Base-by-base conservation (phyloP, 768 basidiomycete genomes). In the Serendipita indica region DNA sequence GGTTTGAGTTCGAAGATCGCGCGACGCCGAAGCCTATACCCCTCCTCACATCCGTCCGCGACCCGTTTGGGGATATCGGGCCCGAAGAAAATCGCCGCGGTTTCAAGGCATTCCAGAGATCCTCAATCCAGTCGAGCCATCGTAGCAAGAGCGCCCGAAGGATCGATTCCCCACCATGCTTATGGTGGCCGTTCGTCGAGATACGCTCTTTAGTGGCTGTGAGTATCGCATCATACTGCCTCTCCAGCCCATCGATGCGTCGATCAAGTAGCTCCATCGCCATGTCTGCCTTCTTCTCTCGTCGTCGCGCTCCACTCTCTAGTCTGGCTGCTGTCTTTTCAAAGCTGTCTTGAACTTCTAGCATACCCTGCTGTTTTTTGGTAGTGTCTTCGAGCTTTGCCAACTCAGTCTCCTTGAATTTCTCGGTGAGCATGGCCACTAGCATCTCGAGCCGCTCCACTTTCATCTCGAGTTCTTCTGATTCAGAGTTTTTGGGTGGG, bases 361-460 rank as follows among this genome's bases (percentile, higher is more conserved):
- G 49, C 49, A 54, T 54, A 10, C 49, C 49, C 22, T 54, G 20
- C n/a, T 54, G 22, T 30, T 54, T 54, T 16, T 32, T 25, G 10
- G 43, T 46, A n/a, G 20, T 32, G n/a, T 32, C 22, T 30, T 54
- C 49, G 6, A 27, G 3, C 30, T 54, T 54, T 16, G 10, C 30
- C 20, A 22, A 16, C 22, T 54, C 49, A 30, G 6, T 32, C 10
- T 54, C 49, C n/a, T 28, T 25, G 7, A 54, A 32, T 2, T 30
- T 54, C 30, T 54, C 49, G 13, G 49, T 54, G 30, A 54, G 49
- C 7, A 30, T 54, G 3, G 49, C 20, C 22, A 54, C 49, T 16
- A 54, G 18, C 49, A 54, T 54, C n/a, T 54, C 49, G 7, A 54
- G 20, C 20, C 49, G 49, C 22, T 54, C 49, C 22, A 54, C 30